Percentiles rank a stretch among this genome's conserved stretches.
phyloP scores from a whole-genome alignment of 2,329 filamentous ascomycete species.

The Cryphonectria japonica region DNA sequence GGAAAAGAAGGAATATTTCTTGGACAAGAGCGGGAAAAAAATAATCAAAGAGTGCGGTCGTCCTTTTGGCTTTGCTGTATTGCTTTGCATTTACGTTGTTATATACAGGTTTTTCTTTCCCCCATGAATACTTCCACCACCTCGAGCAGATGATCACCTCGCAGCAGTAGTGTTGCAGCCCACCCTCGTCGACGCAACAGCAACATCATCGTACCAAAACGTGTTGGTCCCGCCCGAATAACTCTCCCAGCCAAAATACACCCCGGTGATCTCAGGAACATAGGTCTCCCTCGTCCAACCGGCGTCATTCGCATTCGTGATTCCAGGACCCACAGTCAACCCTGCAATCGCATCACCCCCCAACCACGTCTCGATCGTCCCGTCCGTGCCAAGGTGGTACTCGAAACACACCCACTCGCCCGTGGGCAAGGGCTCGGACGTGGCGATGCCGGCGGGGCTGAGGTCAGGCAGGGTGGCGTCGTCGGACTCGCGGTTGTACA shows the following conservation, averaged over 20 bases:
- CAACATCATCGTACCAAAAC: slow-evolving; percentile 66
- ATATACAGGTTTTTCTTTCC: not conserved
- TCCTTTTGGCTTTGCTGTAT: not conserved
- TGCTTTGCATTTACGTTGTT: not conserved
- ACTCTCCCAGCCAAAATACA: slow-evolving; percentile 68
- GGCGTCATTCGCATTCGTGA: slow-evolving; percentile 53
- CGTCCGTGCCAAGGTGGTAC: slow-evolving; percentile 62
- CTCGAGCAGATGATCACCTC: not conserved
- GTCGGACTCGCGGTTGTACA: slow-evolving; percentile 67
- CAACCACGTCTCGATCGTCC: slow-evolving; percentile 64
- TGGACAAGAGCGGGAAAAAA: not conserved
- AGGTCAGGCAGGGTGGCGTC: slow-evolving; percentile 66
- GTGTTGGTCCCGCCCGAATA: slow-evolving; percentile 65
- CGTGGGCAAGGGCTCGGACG: slow-evolving; percentile 55
- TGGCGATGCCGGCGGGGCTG: slow-evolving; percentile 60
- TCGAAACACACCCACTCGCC: slow-evolving; percentile 63
- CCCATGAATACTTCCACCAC: not conserved
- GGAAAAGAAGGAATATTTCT: not conserved
- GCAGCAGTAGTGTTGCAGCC: slow-evolving; percentile 43
- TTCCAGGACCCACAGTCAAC: slow-evolving; percentile 52
- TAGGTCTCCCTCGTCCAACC: slow-evolving; percentile 56
- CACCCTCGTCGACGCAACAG: slow-evolving; percentile 50
- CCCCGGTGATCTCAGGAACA: slow-evolving; percentile 56
- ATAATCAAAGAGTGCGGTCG: not conserved
- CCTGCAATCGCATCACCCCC: slow-evolving; percentile 55